Base-by-base conservation (phyloP, 208 protist species). In the Herpetomonas samuelpessoai region DNA sequence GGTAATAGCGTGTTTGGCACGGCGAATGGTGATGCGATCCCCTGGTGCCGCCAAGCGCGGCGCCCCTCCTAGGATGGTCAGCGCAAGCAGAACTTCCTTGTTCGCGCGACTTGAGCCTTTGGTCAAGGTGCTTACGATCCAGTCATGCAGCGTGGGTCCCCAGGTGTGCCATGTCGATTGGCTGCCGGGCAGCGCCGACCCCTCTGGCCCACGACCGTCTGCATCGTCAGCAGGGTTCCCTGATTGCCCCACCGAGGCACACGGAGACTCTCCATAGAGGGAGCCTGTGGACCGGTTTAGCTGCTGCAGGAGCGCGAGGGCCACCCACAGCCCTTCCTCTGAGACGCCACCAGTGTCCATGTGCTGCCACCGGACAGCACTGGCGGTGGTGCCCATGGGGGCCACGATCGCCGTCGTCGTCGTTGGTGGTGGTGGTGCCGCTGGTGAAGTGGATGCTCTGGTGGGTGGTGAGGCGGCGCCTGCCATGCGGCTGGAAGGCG, bases 91-190 rank as follows among this genome's bases (percentile, higher is more conserved):
- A 18, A 75, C 75, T 59, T 88, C 81, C 7, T 14, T 12, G 27
- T 28, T 54, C n/a, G 53, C 41, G 9, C 18, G 41, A 14, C 51
- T 10, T 2, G n/a, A 12, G 24, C 51, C 27, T 55, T n/a, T 29
- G 30, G 51, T 28, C 56, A 93, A 69, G 3, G 62, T 75, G n/a
- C 62, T 6, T 24, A 71, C 48, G 6, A 95, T 64, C 83, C 84
- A 95, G 41, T 57, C 16, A 49, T 90, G 81, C 54, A 95, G 65
- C 53, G 63, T 45, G 3, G 49, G 53, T 4, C 57, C 47, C 81
- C 83, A 91, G 26, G 75, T 67, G 70, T 95, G 89, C 19, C 53
- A n/a, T n/a, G n/a, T n/a, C n/a, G n/a, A n/a, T n/a, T n/a, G n/a
- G n/a, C n/a, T n/a, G n/a, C n/a, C n/a, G n/a, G n/a, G n/a, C n/a